Evolutionary conservation across 1,284 basidiomycete species (phyloP).

Genomic region (Vanrija sp.): DNA sequence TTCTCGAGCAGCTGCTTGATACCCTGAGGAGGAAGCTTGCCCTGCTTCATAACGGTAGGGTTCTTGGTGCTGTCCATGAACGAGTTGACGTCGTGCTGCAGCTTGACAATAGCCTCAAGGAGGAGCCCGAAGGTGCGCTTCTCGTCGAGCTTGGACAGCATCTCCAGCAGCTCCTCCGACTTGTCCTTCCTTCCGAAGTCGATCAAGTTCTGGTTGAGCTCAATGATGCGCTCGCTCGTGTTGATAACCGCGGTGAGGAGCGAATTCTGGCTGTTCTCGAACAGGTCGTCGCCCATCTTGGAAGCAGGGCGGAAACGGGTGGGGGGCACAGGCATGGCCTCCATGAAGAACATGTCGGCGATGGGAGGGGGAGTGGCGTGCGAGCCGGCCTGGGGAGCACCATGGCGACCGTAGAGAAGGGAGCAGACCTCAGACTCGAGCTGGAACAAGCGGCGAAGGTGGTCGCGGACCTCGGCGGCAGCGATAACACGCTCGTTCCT

Average conservation of each 20-base stretch:
- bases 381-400: conserved; percentile 57
- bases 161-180: conserved; percentile 11
- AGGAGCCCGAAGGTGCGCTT: conserved; percentile 65
- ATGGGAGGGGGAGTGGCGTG: conserved; percentile 48
- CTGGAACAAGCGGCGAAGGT: conserved; percentile 81
- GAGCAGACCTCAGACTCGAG: conserved; percentile 80
- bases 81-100: conserved; percentile 93
- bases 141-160: conserved; percentile 12
- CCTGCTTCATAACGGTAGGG: conserved; percentile 75
- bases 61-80: conserved; percentile 98
- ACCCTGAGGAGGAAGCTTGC: conserved; percentile 88
- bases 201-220: conserved; percentile 59
- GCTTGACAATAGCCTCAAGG: conserved; percentile 76
- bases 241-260: conserved; percentile 80
- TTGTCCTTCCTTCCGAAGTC: conserved; percentile 13
- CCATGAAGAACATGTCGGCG: conserved; percentile 94
- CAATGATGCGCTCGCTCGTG: conserved; percentile 75
- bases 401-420: conserved; percentile 89
- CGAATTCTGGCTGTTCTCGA: conserved; percentile 96
- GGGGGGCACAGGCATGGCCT: conserved; percentile 85
- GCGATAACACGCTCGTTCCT: conserved; percentile 85
- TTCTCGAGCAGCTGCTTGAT: conserved; percentile 98
- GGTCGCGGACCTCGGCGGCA: conserved; percentile 87
- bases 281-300: conserved; percentile 85
- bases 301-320: conserved; percentile 94